Evolutionary conservation across 805 yeast species (phyloP).

Genomic region (Clavispora santaluciae): DNA sequence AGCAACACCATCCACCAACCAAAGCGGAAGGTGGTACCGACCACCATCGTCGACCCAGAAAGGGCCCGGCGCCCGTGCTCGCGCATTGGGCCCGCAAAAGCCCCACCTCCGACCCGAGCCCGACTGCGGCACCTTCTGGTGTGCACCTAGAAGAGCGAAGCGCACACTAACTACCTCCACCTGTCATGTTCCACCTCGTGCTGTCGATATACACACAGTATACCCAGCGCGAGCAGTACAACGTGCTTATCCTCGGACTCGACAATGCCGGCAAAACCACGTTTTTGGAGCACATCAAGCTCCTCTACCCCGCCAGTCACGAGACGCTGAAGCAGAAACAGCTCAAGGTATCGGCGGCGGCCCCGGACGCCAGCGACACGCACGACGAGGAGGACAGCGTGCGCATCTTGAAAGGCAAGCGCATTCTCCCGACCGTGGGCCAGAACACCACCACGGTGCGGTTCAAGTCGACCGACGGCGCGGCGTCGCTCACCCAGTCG

Average conservation of each 20-base stretch:
- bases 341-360: slow-evolving; percentile 11
- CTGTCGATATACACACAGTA: slow-evolving; percentile 42
- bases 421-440: slow-evolving; percentile 91
- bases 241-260: slow-evolving; percentile 70
- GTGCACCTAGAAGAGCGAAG: background rate
- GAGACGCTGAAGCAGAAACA: slow-evolving; percentile 15
- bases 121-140: background rate
- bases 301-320: slow-evolving; percentile 29
- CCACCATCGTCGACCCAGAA: too few species aligned
- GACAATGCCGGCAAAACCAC: slow-evolving; percentile 94
- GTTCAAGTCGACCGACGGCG: slow-evolving; percentile 28
- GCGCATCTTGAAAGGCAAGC: slow-evolving; percentile 37
- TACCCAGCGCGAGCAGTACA: slow-evolving; percentile 43
- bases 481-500: slow-evolving; percentile 25
- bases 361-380: slow-evolving; percentile 9
- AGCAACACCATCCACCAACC: too few species aligned
- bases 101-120: too few species aligned
- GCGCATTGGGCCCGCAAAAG: too few species aligned
- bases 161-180: background rate
- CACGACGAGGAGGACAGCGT: slow-evolving; percentile 15
- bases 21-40: too few species aligned
- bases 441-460: slow-evolving; percentile 61
- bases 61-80: too few species aligned
- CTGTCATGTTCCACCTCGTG: slow-evolving; percentile 39
- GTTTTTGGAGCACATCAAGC: slow-evolving; percentile 36